phyloP scores from a whole-genome alignment of 2,329 filamentous ascomycete species.

The Colletotrichum karsti region DNA sequence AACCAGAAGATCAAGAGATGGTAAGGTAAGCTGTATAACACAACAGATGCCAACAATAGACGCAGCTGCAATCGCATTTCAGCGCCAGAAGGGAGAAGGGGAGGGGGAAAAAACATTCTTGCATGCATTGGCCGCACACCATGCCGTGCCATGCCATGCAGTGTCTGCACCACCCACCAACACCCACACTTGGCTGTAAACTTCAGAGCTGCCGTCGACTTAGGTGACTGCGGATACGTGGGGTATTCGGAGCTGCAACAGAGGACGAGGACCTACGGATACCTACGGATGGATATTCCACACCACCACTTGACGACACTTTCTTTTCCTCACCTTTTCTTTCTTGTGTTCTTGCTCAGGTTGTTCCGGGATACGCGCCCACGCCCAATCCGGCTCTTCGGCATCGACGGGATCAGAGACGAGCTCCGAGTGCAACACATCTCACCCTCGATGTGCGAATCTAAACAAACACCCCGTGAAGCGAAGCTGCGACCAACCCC shows the following conservation, averaged over 20 bases:
- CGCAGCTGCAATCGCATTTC: neutral
- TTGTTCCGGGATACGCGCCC: neutral
- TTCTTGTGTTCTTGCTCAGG: neutral
- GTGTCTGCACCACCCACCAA: neutral
- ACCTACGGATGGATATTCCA: no score
- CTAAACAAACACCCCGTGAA: neutral
- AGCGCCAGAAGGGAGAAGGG: neutral
- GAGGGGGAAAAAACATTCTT: neutral
- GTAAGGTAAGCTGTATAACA: neutral
- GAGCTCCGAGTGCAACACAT: neutral
- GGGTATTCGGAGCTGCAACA: neutral
- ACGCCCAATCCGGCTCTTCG: neutral
- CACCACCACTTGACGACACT: neutral
- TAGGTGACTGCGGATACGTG: neutral
- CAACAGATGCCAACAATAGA: no score
- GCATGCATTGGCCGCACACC: constrained; percentile 2
- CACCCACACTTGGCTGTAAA: neutral
- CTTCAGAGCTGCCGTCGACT: neutral
- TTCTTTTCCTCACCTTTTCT: neutral
- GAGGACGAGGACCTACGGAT: no score
- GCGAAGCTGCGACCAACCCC: no score
- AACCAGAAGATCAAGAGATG: no score
- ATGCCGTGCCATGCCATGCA: neutral
- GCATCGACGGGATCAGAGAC: neutral
- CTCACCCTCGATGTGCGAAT: no score